Base-by-base conservation (phyloP, 306 rosid genomes). In the Rosa multiflora region DNA sequence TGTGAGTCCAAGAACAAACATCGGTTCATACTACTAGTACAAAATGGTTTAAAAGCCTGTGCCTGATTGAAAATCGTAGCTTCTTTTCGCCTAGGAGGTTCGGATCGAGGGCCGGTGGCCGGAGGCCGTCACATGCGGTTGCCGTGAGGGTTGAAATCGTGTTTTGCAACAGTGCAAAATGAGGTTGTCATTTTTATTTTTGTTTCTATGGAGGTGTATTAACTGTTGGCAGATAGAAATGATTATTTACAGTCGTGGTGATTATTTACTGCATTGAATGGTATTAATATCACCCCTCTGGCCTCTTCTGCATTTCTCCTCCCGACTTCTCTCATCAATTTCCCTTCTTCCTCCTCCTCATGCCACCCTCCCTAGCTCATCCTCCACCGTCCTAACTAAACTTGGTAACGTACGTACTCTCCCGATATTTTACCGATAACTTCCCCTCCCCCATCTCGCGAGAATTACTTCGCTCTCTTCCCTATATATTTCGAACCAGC, bases 241-340 rank as follows among this genome's bases (percentile, higher is more conserved):
- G 42, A 29, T 32, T 63, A 61, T 61, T 61, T 63, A 63, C 69
- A 6, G 69, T 35, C n/a, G 18, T 13, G 10, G 17, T 32, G 68
- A 63, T 32, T 32, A 63, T 63, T 63, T 32, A 63, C 69, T 32
- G 69, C 69, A 29, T 63, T 29, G n/a, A 63, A 63, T 63, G 69
- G 69, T 32, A 63, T 63, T 63, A 63, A 63, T 32, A 63, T 32
- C 69, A 63, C 43, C 43, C n/a, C 5, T 59, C 66, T 21, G 66
- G 35, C 68, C 67, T 18, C 59, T 53, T 5, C 68, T 29, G 68
- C 68, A 11, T 10, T 29, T 29, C 68, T 62, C 42, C 68, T 63
- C 69, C 67, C 42, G 40, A 5, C 42, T 26, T 12, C 53, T 11
- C 17, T 48, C 17, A 48, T 48, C 18, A 48, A 48, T 48, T 13